Conservation (phyloP, 768 basidiomycete species). For the Podaxis carcinomalis region DNA sequence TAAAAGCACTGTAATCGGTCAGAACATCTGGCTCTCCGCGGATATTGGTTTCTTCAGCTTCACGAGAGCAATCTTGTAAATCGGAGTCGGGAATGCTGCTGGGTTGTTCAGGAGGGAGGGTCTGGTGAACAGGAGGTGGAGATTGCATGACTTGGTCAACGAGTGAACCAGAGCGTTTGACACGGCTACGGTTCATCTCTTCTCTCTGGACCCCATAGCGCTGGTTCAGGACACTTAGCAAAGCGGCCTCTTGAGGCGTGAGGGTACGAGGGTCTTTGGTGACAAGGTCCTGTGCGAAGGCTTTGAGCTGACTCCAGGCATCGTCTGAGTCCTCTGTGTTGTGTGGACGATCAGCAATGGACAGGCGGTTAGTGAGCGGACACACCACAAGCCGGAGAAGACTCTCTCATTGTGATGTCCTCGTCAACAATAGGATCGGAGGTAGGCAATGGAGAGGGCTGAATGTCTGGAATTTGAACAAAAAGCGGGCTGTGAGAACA, state of each 20-base stretch:
- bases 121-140: not conserved
- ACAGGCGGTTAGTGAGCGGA: not conserved
- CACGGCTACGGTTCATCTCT: not conserved
- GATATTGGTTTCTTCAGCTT: not conserved
- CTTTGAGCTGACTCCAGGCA: not conserved
- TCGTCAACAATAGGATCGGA: not conserved
- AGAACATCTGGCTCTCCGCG: not conserved
- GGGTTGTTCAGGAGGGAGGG: not conserved
- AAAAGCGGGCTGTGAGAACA: not conserved
- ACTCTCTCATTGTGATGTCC: not conserved
- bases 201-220: not conserved
- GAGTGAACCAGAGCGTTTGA: not conserved
- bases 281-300: not conserved
- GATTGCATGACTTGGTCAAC: not conserved
- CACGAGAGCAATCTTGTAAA: not conserved
- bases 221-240: not conserved
- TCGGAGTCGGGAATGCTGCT: not conserved
- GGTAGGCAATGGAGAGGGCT: not conserved
- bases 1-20: not conserved
- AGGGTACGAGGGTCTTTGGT: not conserved
- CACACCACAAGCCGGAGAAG: not conserved
- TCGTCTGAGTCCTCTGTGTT: not conserved
- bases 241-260: not conserved
- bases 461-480: not conserved
- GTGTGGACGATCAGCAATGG: not conserved